Evolutionary conservation across 257 asterid species (phyloP).

Genomic region (Scutellaria minor): DNA sequence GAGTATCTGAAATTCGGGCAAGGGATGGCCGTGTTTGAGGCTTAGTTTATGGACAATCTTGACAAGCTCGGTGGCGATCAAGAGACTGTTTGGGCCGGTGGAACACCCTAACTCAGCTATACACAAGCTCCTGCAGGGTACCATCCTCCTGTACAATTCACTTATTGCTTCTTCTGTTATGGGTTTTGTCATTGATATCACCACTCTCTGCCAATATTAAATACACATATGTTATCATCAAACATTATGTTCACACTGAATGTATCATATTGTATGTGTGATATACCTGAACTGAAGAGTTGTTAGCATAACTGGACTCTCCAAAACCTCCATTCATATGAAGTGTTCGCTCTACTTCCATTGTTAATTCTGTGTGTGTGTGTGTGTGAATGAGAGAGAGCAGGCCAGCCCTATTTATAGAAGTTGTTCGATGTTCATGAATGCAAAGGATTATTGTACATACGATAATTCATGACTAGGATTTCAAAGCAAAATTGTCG

Average conservation of each 20-base stretch:
- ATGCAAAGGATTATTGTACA: background rate
- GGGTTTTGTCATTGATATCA: slow-evolving; percentile 49
- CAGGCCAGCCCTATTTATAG: slow-evolving; percentile 27
- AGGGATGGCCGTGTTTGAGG: slow-evolving; percentile 20
- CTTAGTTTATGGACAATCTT: slow-evolving; percentile 32
- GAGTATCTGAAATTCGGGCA: slow-evolving; percentile 55
- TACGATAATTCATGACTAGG: too few relatives aligned
- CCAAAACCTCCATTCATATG: slow-evolving; percentile 69
- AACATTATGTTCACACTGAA: too few relatives aligned
- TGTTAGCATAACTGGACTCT: slow-evolving; percentile 58
- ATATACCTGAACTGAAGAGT: slow-evolving; percentile 58
- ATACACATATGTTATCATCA: too few relatives aligned
- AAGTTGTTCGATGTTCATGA: background rate
- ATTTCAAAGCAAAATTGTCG: too few relatives aligned
- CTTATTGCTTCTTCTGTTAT: slow-evolving; percentile 51
- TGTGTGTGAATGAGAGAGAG: too few relatives aligned
- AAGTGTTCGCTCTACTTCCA: slow-evolving; percentile 56
- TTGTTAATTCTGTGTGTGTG: background rate
- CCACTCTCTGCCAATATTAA: slow-evolving; percentile 40
- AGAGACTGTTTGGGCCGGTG: slow-evolving; percentile 63
- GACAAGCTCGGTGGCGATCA: slow-evolving; percentile 41
- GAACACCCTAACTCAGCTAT: slow-evolving; percentile 82
- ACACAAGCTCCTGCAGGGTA: slow-evolving; percentile 30
- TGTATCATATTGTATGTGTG: background rate
- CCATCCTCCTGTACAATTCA: slow-evolving; percentile 35